phyloP scores from a whole-genome alignment of 345 rosid genomes.

The Eucalyptus viminalis region DNA sequence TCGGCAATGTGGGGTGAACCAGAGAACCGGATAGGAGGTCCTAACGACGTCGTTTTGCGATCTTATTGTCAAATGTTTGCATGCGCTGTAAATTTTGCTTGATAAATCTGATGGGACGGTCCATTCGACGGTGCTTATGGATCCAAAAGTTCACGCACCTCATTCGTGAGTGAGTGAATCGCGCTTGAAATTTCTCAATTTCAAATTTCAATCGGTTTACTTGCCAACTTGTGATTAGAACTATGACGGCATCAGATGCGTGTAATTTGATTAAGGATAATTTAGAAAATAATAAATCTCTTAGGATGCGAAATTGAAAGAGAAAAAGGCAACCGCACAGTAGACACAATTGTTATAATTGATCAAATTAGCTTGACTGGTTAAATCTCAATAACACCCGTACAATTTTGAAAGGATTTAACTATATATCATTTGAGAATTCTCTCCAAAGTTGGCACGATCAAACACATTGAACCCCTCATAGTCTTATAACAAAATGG shows the following conservation, averaged over 20 bases:
- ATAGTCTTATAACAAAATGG: not conserved
- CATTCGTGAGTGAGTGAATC: not conserved
- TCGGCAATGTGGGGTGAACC: not conserved
- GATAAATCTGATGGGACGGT: not conserved
- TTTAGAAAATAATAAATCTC: not conserved
- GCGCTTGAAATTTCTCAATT: not conserved
- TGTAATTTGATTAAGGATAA: not conserved
- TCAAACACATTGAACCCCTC: not conserved
- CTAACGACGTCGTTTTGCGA: not conserved
- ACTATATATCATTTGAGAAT: not conserved
- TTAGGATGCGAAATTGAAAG: fast-evolving
- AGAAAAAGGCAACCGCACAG: fast-evolving
- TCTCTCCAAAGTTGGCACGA: fast-evolving
- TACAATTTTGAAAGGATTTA: not conserved
- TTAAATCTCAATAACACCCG: not conserved
- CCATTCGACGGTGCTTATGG: not conserved
- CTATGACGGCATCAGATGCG: fast-evolving
- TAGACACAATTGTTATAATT: not conserved
- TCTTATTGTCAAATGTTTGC: not conserved
- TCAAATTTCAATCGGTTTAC: not conserved
- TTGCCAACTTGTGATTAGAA: not conserved
- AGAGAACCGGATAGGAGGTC: not conserved
- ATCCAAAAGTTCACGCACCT: not conserved
- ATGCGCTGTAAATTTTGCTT: not conserved
- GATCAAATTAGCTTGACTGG: too few relatives aligned